Evolutionary conservation across 2,329 filamentous ascomycete genomes (phyloP), one percentile per base, ranked within the genome.

Genomic region (Trichoderma oligosporum): DNA sequence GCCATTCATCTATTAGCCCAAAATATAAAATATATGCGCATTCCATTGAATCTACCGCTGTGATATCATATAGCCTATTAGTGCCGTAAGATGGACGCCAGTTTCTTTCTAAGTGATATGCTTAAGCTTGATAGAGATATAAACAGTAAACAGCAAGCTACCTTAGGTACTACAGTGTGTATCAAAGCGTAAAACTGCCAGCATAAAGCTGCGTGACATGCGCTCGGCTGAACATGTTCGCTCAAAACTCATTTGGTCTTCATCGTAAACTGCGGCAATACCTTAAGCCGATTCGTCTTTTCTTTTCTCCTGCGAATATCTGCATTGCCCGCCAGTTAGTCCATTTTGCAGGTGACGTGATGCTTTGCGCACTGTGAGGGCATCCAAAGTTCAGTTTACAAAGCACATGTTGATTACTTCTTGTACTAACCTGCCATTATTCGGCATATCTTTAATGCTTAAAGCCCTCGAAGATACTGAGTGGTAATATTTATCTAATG

Each of bases 1-100:
- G n/a, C n/a, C n/a, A n/a, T 53, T 18, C 38, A 8, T 27, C 38
- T 38, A 54, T 54, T 54, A 39, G 39, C 39, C 12, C 51, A 41
- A 31, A 33, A 12, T 38, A 35, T n/a, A n/a, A n/a, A n/a, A n/a
- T n/a, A n/a, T n/a, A n/a, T n/a, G n/a, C n/a, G n/a, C n/a, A n/a
- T n/a, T n/a, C n/a, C n/a, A n/a, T n/a, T 31, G 27, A 11, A 31
- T 31, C 27, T 31, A 31, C 27, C 27, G 27, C 27, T 31, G 11
- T 31, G 11, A 31, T 31, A 31, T 31, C 11, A 31, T 31, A 11
- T 31, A 31, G 27, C 27, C 27, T 31, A 5, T 31, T 31, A 31
- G 11, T 31, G 27, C 27, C 11, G 27, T 11, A 31, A 11, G 27
- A 11, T 31, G 27, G 27, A 31, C 11, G 27, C 11, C 27, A 31